A percentile compares a stretch with the other conserved stretches of the same genome.
phyloP scores from a whole-genome alignment of 441 rosid genomes.

The Capsella rubella region DNA sequence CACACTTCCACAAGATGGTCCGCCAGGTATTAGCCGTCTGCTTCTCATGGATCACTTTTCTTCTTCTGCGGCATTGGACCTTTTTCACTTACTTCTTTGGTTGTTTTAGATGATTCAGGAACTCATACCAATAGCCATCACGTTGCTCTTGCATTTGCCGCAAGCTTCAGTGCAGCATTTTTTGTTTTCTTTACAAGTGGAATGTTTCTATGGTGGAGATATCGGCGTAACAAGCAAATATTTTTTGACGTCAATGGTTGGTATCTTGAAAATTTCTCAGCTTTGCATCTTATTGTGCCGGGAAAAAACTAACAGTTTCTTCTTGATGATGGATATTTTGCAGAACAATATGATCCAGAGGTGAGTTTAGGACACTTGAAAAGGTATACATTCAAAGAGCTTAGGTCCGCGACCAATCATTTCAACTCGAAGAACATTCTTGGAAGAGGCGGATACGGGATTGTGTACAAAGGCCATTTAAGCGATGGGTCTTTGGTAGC shows the following conservation, averaged over 20 bases:
- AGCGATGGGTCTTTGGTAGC: slow-evolving; percentile 80
- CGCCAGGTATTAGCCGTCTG: slow-evolving; percentile 50
- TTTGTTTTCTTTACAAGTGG: slow-evolving; percentile 56
- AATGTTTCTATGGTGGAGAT: slow-evolving; percentile 88
- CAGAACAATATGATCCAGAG: slow-evolving; percentile 95
- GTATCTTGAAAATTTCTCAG: slow-evolving; percentile 8
- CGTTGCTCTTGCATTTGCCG: slow-evolving; percentile 77
- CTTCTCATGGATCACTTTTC: background rate
- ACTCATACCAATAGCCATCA: slow-evolving; percentile 62
- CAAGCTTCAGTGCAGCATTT: slow-evolving; percentile 84
- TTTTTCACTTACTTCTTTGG: slow-evolving; percentile 4
- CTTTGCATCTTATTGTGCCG: background rate
- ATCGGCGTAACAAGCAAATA: slow-evolving; percentile 81
- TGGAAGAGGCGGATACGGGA: slow-evolving; percentile 92
- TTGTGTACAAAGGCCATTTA: slow-evolving; percentile 88
- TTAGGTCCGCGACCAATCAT: slow-evolving; percentile 85
- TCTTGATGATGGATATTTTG: slow-evolving; percentile 36
- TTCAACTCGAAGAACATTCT: slow-evolving; percentile 86
- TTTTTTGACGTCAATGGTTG: slow-evolving; percentile 94
- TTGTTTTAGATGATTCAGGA: slow-evolving; percentile 55
- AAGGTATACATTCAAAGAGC: slow-evolving; percentile 89
- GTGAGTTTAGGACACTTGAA: slow-evolving; percentile 84
- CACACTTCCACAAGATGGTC: slow-evolving; percentile 77
- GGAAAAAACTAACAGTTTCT: background rate
- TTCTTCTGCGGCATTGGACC: slow-evolving; percentile 4